Conservation (phyloP, 305 asterid genomes). For the Fraxinus floribunda region DNA sequence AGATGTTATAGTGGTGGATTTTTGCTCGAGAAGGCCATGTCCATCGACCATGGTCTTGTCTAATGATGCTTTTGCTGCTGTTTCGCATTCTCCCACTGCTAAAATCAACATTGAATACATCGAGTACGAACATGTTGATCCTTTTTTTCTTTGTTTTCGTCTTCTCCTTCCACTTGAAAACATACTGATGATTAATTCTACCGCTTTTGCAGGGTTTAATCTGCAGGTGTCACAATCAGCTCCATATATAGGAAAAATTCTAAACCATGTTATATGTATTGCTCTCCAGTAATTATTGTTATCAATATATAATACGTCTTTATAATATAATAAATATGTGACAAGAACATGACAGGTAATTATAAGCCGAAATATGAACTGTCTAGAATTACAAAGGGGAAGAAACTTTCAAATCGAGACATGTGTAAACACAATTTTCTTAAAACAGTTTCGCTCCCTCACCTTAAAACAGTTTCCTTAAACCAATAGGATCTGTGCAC, state of each 20-base stretch:
- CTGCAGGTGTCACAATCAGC: background rate
- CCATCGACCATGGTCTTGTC: slow-evolving; percentile 72
- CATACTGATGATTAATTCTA: background rate
- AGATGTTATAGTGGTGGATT: slow-evolving; percentile 68
- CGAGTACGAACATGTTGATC: slow-evolving; percentile 36
- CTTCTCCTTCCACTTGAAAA: background rate
- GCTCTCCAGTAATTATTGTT: background rate
- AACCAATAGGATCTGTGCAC: background rate
- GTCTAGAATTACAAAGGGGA: background rate
- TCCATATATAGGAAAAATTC: background rate
- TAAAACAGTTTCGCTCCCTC: background rate
- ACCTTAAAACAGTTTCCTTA: too few species aligned
- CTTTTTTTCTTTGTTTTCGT: background rate
- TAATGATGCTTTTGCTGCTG: slow-evolving; percentile 52
- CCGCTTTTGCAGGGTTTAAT: background rate
- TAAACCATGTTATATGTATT: background rate
- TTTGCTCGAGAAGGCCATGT: slow-evolving; percentile 55
- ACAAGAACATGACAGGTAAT: background rate
- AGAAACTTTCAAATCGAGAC: background rate
- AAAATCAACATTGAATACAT: slow-evolving; percentile 64
- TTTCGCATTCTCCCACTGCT: slow-evolving; percentile 41
- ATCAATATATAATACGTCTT: background rate
- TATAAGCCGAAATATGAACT: background rate
- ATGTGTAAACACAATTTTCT: background rate
- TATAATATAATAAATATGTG: background rate